Base-by-base conservation (phyloP, 805 yeast species). In the Yarrowia yakushimensis region DNA sequence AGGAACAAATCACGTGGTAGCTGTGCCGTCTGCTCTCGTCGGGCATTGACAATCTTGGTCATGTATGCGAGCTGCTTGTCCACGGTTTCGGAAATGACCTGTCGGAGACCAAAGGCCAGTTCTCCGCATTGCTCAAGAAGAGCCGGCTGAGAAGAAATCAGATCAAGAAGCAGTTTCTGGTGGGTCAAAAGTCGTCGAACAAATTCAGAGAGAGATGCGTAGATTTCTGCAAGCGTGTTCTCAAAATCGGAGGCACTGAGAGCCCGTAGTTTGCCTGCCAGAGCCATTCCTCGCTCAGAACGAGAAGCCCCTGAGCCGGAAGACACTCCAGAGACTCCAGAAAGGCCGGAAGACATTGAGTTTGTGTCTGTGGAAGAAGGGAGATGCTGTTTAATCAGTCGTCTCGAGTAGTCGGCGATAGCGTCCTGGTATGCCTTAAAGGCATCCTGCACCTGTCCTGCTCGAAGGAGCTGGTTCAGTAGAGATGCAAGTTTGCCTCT, bases 161-260 rank as follows among this genome's bases (percentile, higher is more conserved):
- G 70, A 66, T 90, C 94, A 13, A 94, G 77, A 28, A 93, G 73
- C 4, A 89, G 68, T 71, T 90, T 91, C 70, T 91, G 96, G 64
- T 91, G 97, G 9, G 82, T 76, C 0, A 89, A 83, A 30, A 92
- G 76, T 63, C 96, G 80, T 65, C 93, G 77, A 25, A 91, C 76
- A 18, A 90, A 85, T 69, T 88, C 96, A 0, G 90, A 83, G 2
- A 87, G 77, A 20, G 82, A 80, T 0, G 88, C 74, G 67, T 82
- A 89, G 4, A 85, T 85, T 28, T 76, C 77, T 1, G 79, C 72
- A 43, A 90, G 71, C 89, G 91, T 86, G 1, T 74, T 77, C 68
- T 88, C 90, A 70, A 91, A 91, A 64, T 90, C 97, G 13, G 75
- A 73, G 0, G 94, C 87, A 0, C 90, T 79, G 79, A 90, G 79